Percentiles rank a stretch among this genome's conserved stretches.
Conservation (phyloP, 2,329 filamentous ascomycete genomes). For the Talaromyces sp. region DNA sequence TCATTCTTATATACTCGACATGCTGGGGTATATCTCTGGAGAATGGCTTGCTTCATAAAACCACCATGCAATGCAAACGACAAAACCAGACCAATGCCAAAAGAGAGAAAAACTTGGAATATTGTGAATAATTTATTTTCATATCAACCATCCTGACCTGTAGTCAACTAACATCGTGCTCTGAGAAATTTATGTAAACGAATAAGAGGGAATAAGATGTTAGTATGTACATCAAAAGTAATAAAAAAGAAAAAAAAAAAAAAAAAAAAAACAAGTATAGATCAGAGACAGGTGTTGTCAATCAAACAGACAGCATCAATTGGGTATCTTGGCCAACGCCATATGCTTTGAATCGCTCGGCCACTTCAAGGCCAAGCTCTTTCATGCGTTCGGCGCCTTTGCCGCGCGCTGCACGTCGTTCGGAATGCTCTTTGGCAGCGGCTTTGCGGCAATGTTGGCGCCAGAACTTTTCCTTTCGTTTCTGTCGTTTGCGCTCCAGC, state of each 20-base stretch:
- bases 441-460: slow-evolving; percentile 84
- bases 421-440: slow-evolving; percentile 63
- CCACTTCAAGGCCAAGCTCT: slow-evolving; percentile 83
- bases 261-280: slow-evolving; percentile 22
- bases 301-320: slow-evolving; percentile 69
- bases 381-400: slow-evolving; percentile 91
- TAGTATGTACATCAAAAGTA: slow-evolving; percentile 22
- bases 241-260: no score
- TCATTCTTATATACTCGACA: neutral
- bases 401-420: slow-evolving; percentile 67
- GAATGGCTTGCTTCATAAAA: neutral
- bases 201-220: slow-evolving; percentile 11
- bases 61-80: neutral
- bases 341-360: slow-evolving; percentile 73
- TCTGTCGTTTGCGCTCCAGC: slow-evolving; percentile 87
- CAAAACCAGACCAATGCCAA: neutral
- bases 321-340: slow-evolving; percentile 47
- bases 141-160: slow-evolving; percentile 4
- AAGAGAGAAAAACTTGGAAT: neutral
- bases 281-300: slow-evolving; percentile 16
- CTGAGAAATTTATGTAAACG: slow-evolving; percentile 12
- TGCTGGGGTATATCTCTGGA: neutral
- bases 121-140: slow-evolving; percentile 4
- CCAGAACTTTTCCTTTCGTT: slow-evolving; percentile 87
- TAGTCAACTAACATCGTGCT: slow-evolving; percentile 5